Base-by-base conservation (phyloP, 2,329 filamentous ascomycete species). In the Fusarium torulosum region DNA sequence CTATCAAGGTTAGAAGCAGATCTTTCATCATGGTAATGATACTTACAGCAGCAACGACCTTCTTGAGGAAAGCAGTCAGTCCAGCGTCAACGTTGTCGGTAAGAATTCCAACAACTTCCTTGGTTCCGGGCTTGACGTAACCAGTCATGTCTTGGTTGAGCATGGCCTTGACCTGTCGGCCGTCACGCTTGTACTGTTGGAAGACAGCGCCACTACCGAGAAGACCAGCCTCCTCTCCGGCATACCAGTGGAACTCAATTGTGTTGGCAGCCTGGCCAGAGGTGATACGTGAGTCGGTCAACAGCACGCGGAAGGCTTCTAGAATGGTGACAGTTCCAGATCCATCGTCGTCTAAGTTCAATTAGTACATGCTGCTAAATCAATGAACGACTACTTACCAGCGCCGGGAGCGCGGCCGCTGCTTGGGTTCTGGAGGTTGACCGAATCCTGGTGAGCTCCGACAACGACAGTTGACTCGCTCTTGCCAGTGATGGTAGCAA, bases 191-290 rank as follows among this genome's bases (percentile, higher is more conserved):
- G 60, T 83, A 83, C 41, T 74, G 66, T 23, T 77, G 71, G 65
- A 81, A 82, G 53, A 83, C 78, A 31, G 77, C 79, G 29, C 92
- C 90, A 58, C 88, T 91, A 45, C 92, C 92, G 1, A 95, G 85
- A 41, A 96, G 82, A 15, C 92, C 92, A 10, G 90, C 91, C 75
- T 96, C 92, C 72, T 96, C 92, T 2, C 91, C 92, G 5, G 89
- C 90, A 78, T 94, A 95, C 91, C 91, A 96, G 76, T 95, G 91
- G 77, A 95, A 95, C 79, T 96, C 92, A 59, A 96, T 79, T 0
- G 91, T 93, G 77, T 95, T 94, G 63, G 88, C 59, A 87, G 80
- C 80, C 33, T 78, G 83, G 35, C 90, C 91, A 19, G 83, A 80
- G 6, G 86, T 80, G 55, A 94, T 84, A 41, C 87, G 83, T 10